Percentiles rank a stretch among this genome's conserved stretches.
Conservation (phyloP, 208 protist species). For the Trypanosoma boissoni region DNA sequence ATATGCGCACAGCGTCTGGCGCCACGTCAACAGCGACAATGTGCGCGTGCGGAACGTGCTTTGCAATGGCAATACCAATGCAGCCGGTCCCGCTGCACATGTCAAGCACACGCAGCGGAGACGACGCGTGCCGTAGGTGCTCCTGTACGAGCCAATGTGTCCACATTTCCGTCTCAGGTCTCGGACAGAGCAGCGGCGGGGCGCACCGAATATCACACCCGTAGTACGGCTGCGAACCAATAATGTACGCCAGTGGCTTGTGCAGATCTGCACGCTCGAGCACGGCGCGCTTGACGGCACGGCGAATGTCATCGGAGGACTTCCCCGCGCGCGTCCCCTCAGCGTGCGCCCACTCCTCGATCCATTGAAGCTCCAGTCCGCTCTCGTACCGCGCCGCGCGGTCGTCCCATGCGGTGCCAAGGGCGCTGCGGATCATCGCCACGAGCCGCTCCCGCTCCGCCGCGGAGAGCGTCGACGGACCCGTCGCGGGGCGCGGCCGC, state of each 20-base stretch:
- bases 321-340: conserved; percentile 4
- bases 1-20: conserved; percentile 41
- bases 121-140: conserved; percentile 26
- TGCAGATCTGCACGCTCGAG: conserved; percentile 75
- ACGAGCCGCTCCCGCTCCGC: conserved; percentile 36
- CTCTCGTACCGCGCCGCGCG: conserved; percentile 69
- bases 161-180: conserved; percentile 89
- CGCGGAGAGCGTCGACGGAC: conserved; percentile 31
- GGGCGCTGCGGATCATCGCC: conserved; percentile 57
- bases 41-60: conserved; percentile 42
- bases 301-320: conserved; percentile 31
- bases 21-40: conserved; percentile 71
- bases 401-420: conserved; percentile 33
- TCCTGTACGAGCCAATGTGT: conserved; percentile 70
- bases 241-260: conserved; percentile 87
- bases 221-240: conserved; percentile 84
- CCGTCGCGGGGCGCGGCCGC: neutral
- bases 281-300: conserved; percentile 61
- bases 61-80: conserved; percentile 82
- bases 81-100: conserved; percentile 88
- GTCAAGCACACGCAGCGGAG: conserved; percentile 60
- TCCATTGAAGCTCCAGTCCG: conserved; percentile 64
- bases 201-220: conserved; percentile 67
- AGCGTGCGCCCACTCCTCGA: conserved; percentile 66
- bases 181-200: conserved; percentile 74